phyloP scores from a whole-genome alignment of 768 basidiomycete species.

The Cystobasidium onofrii region DNA sequence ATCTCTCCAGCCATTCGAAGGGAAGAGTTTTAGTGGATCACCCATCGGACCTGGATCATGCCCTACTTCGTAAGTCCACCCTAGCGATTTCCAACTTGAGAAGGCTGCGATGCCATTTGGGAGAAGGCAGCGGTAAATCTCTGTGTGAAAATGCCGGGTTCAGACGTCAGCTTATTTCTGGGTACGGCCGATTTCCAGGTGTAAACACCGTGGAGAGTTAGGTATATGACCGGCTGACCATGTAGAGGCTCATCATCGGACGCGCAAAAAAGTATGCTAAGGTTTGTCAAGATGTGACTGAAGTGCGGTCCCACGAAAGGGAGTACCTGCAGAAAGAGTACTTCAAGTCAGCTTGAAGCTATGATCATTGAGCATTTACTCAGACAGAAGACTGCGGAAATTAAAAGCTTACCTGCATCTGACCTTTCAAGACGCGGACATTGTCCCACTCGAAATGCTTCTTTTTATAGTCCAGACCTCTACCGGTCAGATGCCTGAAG shows the following conservation, averaged over 20 bases:
- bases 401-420: neutral
- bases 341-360: neutral
- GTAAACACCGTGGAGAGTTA: too few relatives aligned
- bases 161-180: too few relatives aligned
- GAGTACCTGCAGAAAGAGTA: neutral
- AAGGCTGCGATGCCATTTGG: neutral
- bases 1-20: neutral
- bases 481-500: neutral
- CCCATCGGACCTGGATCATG: neutral
- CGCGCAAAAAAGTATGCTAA: neutral
- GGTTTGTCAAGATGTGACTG: neutral
- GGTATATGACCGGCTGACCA: neutral
- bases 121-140: conserved; percentile 2
- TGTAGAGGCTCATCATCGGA: neutral
- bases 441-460: neutral
- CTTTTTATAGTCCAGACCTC: neutral
- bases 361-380: too few relatives aligned
- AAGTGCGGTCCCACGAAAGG: neutral
- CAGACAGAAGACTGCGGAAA: too few relatives aligned
- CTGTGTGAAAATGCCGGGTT: neutral
- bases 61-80: neutral
- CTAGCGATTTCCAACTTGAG: neutral
- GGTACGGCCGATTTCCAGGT: too few relatives aligned
- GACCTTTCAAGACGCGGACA: neutral
- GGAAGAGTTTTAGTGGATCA: neutral